Evolutionary conservation across 371 early-diverging fungal genomes (phyloP).

Genomic region (Mucor racemosus): DNA sequence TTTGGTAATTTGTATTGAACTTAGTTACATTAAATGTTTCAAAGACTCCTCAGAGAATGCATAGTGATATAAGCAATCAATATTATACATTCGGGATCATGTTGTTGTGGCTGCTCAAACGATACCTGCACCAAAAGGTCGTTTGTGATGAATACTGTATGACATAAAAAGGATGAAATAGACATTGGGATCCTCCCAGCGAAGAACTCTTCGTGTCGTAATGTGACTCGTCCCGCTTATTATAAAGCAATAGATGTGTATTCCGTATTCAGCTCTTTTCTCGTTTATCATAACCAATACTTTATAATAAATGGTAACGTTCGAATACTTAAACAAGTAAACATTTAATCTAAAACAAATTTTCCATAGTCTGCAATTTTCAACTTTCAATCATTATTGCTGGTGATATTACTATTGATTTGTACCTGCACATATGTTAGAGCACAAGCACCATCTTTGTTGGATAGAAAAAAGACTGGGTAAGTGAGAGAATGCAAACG

Average conservation of each 20-base stretch:
- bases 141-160: too few relatives aligned
- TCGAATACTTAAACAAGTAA: not conserved
- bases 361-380: conserved; percentile 74
- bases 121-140: too few relatives aligned
- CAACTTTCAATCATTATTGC: conserved; percentile 78
- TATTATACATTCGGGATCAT: too few relatives aligned
- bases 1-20: too few relatives aligned
- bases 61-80: too few relatives aligned
- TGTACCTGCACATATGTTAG: conserved; percentile 82
- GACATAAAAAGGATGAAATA: too few relatives aligned
- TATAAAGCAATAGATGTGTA: not conserved
- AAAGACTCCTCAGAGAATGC: too few relatives aligned
- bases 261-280: not conserved
- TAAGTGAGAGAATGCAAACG: conserved; percentile 21
- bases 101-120: too few relatives aligned
- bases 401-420: conserved; percentile 73
- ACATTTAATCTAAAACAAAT: not conserved
- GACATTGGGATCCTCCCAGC: too few relatives aligned
- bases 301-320: not conserved
- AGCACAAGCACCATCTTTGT: conserved; percentile 73
- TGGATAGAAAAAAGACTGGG: conserved; percentile 74
- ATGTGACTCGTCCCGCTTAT: conserved; percentile 5
- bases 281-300: not conserved
- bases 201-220: not conserved
- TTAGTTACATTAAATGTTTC: too few relatives aligned